phyloP scores from a whole-genome alignment of 331 rosid species.

The Stylosanthes scabra region DNA sequence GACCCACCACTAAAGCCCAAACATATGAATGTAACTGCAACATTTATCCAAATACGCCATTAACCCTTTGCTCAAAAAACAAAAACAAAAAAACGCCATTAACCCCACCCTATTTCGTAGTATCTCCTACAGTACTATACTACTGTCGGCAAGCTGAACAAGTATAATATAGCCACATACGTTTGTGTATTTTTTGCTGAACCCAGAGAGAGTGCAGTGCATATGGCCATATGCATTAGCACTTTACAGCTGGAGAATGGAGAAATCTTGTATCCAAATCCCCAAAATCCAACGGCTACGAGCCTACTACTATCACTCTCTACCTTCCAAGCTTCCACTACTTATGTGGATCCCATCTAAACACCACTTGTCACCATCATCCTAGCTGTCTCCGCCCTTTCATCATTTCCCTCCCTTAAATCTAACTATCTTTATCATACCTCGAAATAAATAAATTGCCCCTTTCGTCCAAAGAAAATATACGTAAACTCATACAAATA shows the following conservation, averaged over 20 bases:
- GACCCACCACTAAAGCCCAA: slow-evolving; percentile 36
- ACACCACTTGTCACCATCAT: slow-evolving; percentile 48
- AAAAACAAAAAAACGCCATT: too few relatives aligned
- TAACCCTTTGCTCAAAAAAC: neutral
- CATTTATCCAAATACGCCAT: neutral
- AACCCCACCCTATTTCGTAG: neutral
- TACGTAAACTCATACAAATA: too few relatives aligned
- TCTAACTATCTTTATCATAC: neutral
- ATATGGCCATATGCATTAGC: neutral
- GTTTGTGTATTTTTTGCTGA: neutral
- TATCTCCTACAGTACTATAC: too few relatives aligned
- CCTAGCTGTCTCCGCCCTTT: slow-evolving; percentile 48
- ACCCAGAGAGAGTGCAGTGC: slow-evolving; percentile 5
- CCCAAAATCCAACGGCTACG: slow-evolving; percentile 50
- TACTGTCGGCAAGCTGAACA: slow-evolving; percentile 45
- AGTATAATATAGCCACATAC: neutral
- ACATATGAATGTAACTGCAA: neutral
- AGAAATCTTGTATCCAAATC: slow-evolving; percentile 19
- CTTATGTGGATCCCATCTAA: slow-evolving; percentile 30
- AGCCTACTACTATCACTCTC: slow-evolving; percentile 41
- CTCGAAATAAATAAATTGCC: neutral
- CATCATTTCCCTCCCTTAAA: neutral
- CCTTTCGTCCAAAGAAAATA: neutral
- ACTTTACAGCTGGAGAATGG: slow-evolving; percentile 57
- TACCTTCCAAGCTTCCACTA: neutral